Percentiles rank a stretch among this genome's conserved stretches.
These are phyloP conservation scores for Inga oerstediana DNA, from an alignment of 306 rosid genomes.

Conservation along the genomic window DNA sequence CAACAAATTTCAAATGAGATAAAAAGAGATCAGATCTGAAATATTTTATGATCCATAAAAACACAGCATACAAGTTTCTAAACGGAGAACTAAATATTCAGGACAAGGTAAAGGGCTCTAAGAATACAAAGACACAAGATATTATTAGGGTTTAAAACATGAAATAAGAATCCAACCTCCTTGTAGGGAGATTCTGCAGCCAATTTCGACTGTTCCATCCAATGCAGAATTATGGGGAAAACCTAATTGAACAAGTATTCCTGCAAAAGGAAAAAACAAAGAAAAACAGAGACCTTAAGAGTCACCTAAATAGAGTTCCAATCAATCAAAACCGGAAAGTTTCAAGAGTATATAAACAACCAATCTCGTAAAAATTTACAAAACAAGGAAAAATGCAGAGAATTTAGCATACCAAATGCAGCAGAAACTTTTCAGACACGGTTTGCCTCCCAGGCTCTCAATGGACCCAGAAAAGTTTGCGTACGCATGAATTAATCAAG, in stretches of 20 bases:
- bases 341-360: constrained; percentile 35
- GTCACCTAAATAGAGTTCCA: constrained; percentile 33
- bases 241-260: constrained; percentile 44
- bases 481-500: constrained; percentile 38
- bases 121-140: constrained; percentile 20
- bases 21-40: constrained; percentile 36
- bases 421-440: constrained; percentile 31
- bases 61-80: constrained; percentile 36
- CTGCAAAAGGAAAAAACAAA: constrained; percentile 35
- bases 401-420: constrained; percentile 47
- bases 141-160: constrained; percentile 34
- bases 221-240: constrained; percentile 33
- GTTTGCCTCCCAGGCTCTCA: constrained; percentile 42
- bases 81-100: constrained; percentile 14
- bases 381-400: constrained; percentile 27
- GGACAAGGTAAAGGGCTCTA: constrained; percentile 5
- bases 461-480: constrained; percentile 32
- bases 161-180: constrained; percentile 62
- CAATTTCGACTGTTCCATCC: constrained; percentile 66
- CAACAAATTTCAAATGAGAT: constrained; percentile 15
- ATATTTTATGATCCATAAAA: constrained; percentile 28
- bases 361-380: constrained; percentile 24
- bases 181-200: constrained; percentile 53
- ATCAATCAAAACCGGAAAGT: constrained; percentile 37
- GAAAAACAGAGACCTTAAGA: constrained; percentile 26